Base-by-base conservation (phyloP, 2,329 filamentous ascomycete genomes). In the Fusarium sp. region DNA sequence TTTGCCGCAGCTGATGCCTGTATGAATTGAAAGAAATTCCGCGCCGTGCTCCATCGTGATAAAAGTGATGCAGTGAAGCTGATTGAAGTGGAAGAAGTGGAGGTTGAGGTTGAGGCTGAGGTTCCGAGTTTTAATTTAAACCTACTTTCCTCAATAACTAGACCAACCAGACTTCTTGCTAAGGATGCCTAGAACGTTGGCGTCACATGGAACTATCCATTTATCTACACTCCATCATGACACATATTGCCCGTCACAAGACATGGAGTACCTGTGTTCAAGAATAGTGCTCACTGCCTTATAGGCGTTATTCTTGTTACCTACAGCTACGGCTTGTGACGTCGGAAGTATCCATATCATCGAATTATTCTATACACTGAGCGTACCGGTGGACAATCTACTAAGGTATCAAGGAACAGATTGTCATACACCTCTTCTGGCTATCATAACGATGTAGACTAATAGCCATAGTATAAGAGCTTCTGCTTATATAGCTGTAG, bases 161-260 rank as follows among this genome's bases (percentile, higher is more conserved):
- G 52, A 38, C 51, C 57, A 62, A 66, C 61, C 42, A 50, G 49
- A 34, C 45, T 38, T 56, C 38, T 40, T 36, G 67, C 67, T 57
- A 70, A 70, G 57, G 64, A 45, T 28, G 52, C 28, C 46, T 28
- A 62, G 40, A 30, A 42, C 36, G 31, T 41, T 30, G 20, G 33
- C 49, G 41, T 40, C 52, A 45, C 28, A 65, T 70, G 62, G 36
- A 30, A 59, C 37, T 47, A 51, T 42, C 41, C 41, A 61, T 52
- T 7, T 23, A 3, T 15, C 34, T 12, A 13, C 20, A 11, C 7
- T 7, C 28, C 8, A 8, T 6, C 28, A 3, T 50, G 23, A 6
- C 16, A 15, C n/a, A 15, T 4, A 8, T 18, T 8, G 20, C 8
- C 30, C 6, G 13, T 50, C 47, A 16, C 26, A 11, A 50, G 23